These are phyloP conservation scores for Pyrenophora graminea DNA, from an alignment of 2,329 filamentous ascomycete genomes.

Conservation along the genomic window DNA sequence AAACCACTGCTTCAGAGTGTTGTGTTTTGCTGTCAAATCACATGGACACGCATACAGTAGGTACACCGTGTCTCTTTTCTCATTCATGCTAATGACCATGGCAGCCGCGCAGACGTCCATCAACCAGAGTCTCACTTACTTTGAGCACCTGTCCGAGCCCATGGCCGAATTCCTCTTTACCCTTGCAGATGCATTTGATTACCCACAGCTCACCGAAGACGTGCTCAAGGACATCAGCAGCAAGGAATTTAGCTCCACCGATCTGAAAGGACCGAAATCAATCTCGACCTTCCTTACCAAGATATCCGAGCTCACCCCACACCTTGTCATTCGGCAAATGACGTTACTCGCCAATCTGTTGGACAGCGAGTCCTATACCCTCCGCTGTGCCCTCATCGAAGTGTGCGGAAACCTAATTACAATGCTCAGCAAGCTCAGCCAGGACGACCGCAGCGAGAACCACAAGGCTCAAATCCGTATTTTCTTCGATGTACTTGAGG, in stretches of 20 bases:
- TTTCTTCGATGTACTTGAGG: constrained; percentile 95
- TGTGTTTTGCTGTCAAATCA: constrained; percentile 96
- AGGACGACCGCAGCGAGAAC: constrained; percentile 79
- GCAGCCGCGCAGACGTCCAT: constrained; percentile 94
- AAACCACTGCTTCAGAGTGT: constrained; percentile 96
- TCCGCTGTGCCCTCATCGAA: constrained; percentile 92
- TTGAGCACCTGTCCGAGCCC: constrained; percentile 96
- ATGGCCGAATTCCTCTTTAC: constrained; percentile 99
- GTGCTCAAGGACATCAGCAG: constrained; percentile 92
- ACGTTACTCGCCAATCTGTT: constrained; percentile 91
- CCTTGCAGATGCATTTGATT: constrained; percentile 94
- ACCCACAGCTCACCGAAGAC: constrained; percentile 91
- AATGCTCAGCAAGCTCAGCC: constrained; percentile 84
- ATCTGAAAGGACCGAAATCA: constrained; percentile 92
- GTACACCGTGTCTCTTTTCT: constrained; percentile 20
- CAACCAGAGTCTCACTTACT: constrained; percentile 96
- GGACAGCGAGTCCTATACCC: constrained; percentile 95
- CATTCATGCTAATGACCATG: constrained; percentile 17
- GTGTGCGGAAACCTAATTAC: constrained; percentile 94
- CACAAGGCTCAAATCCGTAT: constrained; percentile 94
- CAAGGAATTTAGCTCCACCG: constrained; percentile 97
- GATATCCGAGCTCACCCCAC: constrained; percentile 87
- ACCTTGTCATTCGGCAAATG: constrained; percentile 96
- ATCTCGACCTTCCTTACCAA: constrained; percentile 93
- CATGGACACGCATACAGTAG: constrained; percentile 94